phyloP scores from a whole-genome alignment of 1,284 basidiomycete genomes.

The Vanrija sp. region DNA sequence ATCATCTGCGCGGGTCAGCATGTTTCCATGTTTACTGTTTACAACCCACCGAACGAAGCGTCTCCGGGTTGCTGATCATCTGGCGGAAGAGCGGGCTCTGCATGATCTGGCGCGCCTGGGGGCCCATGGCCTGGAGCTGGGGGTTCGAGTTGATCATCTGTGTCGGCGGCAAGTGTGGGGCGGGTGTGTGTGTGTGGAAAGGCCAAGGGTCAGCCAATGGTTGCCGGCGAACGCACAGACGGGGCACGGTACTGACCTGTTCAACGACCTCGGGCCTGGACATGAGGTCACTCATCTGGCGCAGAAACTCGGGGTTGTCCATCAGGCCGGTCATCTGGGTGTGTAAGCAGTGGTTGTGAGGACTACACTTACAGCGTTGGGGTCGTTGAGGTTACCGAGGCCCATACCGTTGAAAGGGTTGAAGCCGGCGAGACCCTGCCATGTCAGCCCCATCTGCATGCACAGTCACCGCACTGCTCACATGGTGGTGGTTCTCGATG shows the following conservation, averaged over 20 bases:
- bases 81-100: conserved; percentile 74
- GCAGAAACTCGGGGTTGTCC: conserved; percentile 71
- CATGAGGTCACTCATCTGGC: conserved; percentile 60
- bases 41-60: conserved; percentile 39
- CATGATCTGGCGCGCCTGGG: conserved; percentile 73
- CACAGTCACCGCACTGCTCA: conserved; percentile 4
- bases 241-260: conserved; percentile 49
- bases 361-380: conserved; percentile 67
- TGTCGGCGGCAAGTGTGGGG: background rate
- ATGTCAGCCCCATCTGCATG: conserved; percentile 2
- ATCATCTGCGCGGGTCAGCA: conserved; percentile 58
- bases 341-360: background rate
- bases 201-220: background rate
- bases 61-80: conserved; percentile 59
- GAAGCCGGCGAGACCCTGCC: conserved; percentile 55
- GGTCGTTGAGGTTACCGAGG: conserved; percentile 78
- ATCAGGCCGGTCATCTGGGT: conserved; percentile 73
- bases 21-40: no score
- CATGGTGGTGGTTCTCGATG: conserved; percentile 45
- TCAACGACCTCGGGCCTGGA: conserved; percentile 77
- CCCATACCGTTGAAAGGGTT: conserved; percentile 81
- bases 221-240: background rate
- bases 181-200: background rate
- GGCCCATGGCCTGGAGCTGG: conserved; percentile 70
- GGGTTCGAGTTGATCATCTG: conserved; percentile 75